Conservation (phyloP, 1,284 basidiomycete species). For the Neotropicomus parvogracilis region DNA sequence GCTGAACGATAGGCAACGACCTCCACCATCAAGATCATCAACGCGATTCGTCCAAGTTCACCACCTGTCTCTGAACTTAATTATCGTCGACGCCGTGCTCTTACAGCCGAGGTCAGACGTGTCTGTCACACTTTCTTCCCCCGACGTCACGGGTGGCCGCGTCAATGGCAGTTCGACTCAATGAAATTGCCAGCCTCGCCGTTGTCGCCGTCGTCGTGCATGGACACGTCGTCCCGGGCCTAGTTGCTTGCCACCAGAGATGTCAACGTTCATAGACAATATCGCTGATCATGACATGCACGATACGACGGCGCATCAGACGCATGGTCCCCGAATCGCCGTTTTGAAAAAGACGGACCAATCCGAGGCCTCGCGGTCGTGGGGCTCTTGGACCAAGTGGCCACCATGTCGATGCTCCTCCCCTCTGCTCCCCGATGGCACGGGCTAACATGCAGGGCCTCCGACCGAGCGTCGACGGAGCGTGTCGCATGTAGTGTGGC, state of each 20-base stretch:
- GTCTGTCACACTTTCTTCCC: neutral
- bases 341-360: conserved; percentile 1
- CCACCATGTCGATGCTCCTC: neutral
- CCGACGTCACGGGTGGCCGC: neutral
- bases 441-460: neutral
- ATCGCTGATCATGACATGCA: neutral
- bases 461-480: neutral
- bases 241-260: neutral
- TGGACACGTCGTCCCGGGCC: too few species aligned
- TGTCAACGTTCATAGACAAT: neutral
- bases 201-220: too few species aligned
- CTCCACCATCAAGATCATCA: too few species aligned
- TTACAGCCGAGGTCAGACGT: neutral
- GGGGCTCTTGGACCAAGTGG: neutral
- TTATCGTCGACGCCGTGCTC: neutral
- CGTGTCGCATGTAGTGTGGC: neutral
- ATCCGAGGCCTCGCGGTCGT: neutral
- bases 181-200: too few species aligned
- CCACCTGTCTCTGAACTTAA: neutral
- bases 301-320: neutral
- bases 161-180: neutral
- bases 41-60: neutral
- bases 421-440: neutral
- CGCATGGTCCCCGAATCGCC: neutral
- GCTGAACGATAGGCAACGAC: too few species aligned